Evolutionary conservation across 306 rosid species (phyloP).

Genomic region (Quercus wislizeni): DNA sequence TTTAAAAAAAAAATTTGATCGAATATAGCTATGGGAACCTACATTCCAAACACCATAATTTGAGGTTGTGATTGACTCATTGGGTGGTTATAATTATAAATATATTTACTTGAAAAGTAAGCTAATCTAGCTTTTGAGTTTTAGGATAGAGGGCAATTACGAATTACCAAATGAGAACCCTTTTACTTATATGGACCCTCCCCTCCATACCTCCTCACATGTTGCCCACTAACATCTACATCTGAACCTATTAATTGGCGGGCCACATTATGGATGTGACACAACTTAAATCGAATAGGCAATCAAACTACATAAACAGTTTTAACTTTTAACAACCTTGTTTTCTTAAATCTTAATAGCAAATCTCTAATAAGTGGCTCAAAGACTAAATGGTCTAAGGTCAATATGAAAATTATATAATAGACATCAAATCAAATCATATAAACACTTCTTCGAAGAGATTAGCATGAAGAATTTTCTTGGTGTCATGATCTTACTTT

Average conservation of each 20-base stretch:
- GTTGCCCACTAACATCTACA: conserved; percentile 50
- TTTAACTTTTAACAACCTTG: conserved; percentile 28
- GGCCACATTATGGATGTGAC: conserved; percentile 51
- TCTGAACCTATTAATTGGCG: conserved; percentile 38
- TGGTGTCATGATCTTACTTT: conserved; percentile 24
- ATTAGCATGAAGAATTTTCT: conserved; percentile 32
- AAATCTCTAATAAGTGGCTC: conserved; percentile 9
- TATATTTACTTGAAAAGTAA: neutral
- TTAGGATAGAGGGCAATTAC: conserved; percentile 18
- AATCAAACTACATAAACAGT: conserved; percentile 22
- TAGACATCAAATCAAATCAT: conserved; percentile 33
- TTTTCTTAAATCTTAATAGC: conserved; percentile 6
- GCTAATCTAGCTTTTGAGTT: conserved; percentile 10
- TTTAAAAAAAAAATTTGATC: neutral
- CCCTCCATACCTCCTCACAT: conserved; percentile 41
- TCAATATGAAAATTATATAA: conserved; percentile 22
- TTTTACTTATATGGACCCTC: conserved; percentile 35
- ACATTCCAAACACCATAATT: neutral
- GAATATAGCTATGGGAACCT: neutral
- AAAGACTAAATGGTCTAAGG: conserved; percentile 12
- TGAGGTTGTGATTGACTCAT: neutral
- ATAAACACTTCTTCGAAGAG: conserved; percentile 7
- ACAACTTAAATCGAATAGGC: conserved; percentile 24
- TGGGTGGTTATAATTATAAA: neutral
- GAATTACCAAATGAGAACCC: conserved; percentile 22